Evolutionary conservation across 345 rosid genomes (phyloP).

Genomic region (Erodium maritimum): DNA sequence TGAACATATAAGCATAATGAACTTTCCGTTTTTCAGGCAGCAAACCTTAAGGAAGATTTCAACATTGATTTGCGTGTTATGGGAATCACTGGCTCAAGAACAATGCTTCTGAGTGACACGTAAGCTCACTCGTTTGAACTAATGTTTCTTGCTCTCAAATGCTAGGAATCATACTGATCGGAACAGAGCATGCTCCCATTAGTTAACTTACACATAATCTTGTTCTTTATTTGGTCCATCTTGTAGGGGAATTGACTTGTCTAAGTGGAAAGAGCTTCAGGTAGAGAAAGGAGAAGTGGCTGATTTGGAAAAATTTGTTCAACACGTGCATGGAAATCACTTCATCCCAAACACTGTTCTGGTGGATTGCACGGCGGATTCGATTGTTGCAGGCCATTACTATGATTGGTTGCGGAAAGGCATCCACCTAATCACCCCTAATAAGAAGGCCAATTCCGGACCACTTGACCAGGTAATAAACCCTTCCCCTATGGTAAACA

Average conservation of each 20-base stretch:
- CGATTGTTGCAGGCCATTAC: slow-evolving; percentile 62
- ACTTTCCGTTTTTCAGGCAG: slow-evolving; percentile 46
- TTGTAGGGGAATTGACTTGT: slow-evolving; percentile 70
- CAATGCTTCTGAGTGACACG: slow-evolving; percentile 80
- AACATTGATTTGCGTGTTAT: slow-evolving; percentile 92
- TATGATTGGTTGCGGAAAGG: slow-evolving; percentile 84
- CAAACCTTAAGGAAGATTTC: slow-evolving; percentile 84
- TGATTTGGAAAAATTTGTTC: slow-evolving; percentile 63
- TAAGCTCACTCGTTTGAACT: slow-evolving; percentile 30
- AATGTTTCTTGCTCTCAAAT: neutral
- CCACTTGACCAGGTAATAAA: slow-evolving; percentile 82
- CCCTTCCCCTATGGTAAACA: neutral
- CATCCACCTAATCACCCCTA: slow-evolving; percentile 91
- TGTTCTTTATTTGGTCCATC: neutral
- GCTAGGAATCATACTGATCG: neutral
- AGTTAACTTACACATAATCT: neutral
- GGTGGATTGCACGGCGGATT: slow-evolving; percentile 98
- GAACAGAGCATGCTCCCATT: neutral
- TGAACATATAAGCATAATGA: neutral
- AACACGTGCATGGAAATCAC: slow-evolving; percentile 77
- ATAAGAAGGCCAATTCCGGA: slow-evolving; percentile 96
- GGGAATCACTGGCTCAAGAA: slow-evolving; percentile 78
- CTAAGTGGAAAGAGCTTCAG: slow-evolving; percentile 71
- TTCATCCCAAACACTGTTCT: slow-evolving; percentile 88
- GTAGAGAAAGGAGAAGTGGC: slow-evolving; percentile 62